These are phyloP conservation scores for Porodaedalea pini DNA, from an alignment of 1,284 basidiomycete species.

Conservation along the genomic window DNA sequence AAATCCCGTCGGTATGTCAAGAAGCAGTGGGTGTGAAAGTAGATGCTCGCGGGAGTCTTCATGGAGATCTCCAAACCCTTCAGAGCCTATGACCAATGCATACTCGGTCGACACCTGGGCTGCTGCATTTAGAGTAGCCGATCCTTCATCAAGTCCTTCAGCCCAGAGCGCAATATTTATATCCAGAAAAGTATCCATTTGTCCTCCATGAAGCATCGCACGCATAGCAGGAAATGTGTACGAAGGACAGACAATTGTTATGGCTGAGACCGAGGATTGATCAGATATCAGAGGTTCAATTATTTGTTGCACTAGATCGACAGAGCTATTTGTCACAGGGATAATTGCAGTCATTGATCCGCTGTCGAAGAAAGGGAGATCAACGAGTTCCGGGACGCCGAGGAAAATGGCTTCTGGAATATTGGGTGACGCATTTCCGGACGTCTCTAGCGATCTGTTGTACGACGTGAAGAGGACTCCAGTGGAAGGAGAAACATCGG, in stretches of 20 bases:
- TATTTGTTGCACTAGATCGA: slow-evolving; percentile 1
- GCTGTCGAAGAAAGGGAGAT: slow-evolving; percentile 16
- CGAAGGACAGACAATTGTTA: slow-evolving; percentile 10
- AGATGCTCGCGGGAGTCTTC: slow-evolving; percentile 8
- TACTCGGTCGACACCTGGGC: slow-evolving; percentile 14
- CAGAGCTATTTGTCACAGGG: slow-evolving; percentile 1
- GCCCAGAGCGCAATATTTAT: slow-evolving; percentile 10
- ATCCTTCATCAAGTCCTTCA: slow-evolving; percentile 12
- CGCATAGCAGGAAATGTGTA: background rate
- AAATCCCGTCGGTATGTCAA: slow-evolving; percentile 15
- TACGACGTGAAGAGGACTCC: too few species aligned
- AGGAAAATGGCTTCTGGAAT: background rate
- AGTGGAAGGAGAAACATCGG: background rate
- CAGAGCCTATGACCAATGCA: slow-evolving; percentile 11
- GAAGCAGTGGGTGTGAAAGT: slow-evolving; percentile 15
- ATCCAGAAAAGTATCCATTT: slow-evolving; percentile 9
- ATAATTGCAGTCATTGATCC: slow-evolving; percentile 16
- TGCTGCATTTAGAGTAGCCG: slow-evolving; percentile 22
- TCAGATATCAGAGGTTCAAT: slow-evolving; percentile 14
- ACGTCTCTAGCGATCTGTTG: background rate
- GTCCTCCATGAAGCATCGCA: slow-evolving; percentile 1
- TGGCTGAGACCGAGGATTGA: slow-evolving; percentile 14
- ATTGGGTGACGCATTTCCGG: background rate
- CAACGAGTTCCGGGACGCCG: slow-evolving; percentile 2
- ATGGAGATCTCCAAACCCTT: slow-evolving; percentile 14